A percentile compares a stretch with the other conserved stretches of the same genome.
Conservation (phyloP, 192 early-diverging fungal species). For the Mortierella claussenii region DNA sequence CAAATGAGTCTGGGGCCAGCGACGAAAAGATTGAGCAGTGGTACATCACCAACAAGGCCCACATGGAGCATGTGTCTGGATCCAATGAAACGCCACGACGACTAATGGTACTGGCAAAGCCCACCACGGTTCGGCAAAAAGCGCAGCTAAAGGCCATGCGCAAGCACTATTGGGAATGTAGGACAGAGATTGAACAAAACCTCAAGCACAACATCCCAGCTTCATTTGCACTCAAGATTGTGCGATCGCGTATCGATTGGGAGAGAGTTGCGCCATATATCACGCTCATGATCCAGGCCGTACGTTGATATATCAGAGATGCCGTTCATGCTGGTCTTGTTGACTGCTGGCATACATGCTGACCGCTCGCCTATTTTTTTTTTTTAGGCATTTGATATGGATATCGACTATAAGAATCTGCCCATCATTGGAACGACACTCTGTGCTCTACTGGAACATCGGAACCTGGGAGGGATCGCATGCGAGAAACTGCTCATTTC, state of each 20-base stretch:
- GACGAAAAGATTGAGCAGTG: slow-evolving; percentile 40
- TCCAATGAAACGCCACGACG: slow-evolving; percentile 3
- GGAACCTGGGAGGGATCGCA: slow-evolving; percentile 7
- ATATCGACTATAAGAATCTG: slow-evolving; percentile 12
- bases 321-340: no score
- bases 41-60: slow-evolving; percentile 46
- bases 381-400: slow-evolving; percentile 43
- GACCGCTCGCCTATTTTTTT: not conserved
- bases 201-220: slow-evolving; percentile 15
- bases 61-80: not conserved
- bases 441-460: slow-evolving; percentile 17
- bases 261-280: slow-evolving; percentile 23
- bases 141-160: slow-evolving; percentile 37
- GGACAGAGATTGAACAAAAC: slow-evolving; percentile 7
- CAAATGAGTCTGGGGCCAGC: slow-evolving; percentile 3
- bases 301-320: slow-evolving; percentile 11
- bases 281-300: slow-evolving; percentile 43
- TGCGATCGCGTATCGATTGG: slow-evolving; percentile 34
- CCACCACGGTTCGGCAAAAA: slow-evolving; percentile 29
- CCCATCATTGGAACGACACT: slow-evolving; percentile 28
- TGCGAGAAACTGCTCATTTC: slow-evolving; percentile 32
- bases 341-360: not conserved
- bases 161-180: slow-evolving; percentile 48
- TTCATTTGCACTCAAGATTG: slow-evolving; percentile 26
- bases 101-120: slow-evolving; percentile 22